A percentile compares a stretch with the other conserved stretches of the same genome.
These are phyloP conservation scores for Mucor ambiguus DNA, from an alignment of 371 early-diverging fungal species.

Conservation along the genomic window DNA sequence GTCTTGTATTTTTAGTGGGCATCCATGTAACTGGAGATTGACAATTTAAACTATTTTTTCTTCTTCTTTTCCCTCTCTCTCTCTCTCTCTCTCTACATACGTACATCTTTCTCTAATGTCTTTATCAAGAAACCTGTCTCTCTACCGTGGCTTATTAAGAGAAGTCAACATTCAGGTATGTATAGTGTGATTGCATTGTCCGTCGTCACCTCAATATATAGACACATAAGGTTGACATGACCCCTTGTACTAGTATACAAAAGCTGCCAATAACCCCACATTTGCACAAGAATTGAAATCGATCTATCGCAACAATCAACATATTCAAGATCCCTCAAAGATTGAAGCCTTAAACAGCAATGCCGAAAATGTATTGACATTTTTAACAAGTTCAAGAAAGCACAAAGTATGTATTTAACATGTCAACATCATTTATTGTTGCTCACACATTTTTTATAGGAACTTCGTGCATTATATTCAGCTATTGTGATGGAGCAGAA, in stretches of 20 bases:
- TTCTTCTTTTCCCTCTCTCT: not conserved
- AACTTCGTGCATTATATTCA: slow-evolving; percentile 46
- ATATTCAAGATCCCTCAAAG: slow-evolving; percentile 35
- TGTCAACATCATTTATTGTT: not conserved
- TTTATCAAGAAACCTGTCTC: slow-evolving; percentile 21
- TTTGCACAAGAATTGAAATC: slow-evolving; percentile 42
- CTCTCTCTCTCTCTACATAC: not conserved
- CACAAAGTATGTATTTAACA: slow-evolving; percentile 40
- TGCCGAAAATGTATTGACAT: slow-evolving; percentile 48
- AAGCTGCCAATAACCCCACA: slow-evolving; percentile 34
- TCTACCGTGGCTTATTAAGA: slow-evolving; percentile 45
- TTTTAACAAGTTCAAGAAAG: slow-evolving; percentile 43
- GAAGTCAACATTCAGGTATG: slow-evolving; percentile 46
- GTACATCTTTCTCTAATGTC: not conserved
- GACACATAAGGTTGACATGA: not conserved
- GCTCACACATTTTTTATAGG: slow-evolving; percentile 7
- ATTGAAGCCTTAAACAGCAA: slow-evolving; percentile 35
- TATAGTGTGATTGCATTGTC: not conserved
- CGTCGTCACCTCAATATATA: not conserved
- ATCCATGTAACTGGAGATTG: not conserved
- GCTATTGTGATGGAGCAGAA: slow-evolving; percentile 51
- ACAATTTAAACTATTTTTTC: not conserved
- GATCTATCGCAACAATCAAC: slow-evolving; percentile 38
- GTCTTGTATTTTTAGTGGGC: not conserved
- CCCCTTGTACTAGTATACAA: slow-evolving; percentile 36